Evolutionary conservation across 1,284 basidiomycete genomes (phyloP).

Genomic region (Tranzscheliella williamsii): DNA sequence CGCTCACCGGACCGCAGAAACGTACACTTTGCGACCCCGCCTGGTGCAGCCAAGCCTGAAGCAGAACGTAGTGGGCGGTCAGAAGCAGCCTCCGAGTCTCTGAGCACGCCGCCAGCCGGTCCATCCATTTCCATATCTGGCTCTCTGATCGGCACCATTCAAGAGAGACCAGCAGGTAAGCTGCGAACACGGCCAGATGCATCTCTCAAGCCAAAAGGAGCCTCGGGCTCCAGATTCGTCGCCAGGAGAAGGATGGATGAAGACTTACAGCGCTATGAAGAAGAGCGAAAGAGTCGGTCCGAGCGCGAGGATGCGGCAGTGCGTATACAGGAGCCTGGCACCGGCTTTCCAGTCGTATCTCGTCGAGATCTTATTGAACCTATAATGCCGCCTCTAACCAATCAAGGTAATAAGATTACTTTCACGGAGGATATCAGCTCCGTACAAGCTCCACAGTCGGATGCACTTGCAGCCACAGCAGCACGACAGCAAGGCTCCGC

Average conservation of each 20-base stretch:
- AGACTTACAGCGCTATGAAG: conserved; percentile 29
- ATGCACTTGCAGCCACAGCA: no score
- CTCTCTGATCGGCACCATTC: conserved; percentile 25
- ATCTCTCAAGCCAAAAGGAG: conserved; percentile 4
- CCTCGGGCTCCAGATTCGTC: conserved; percentile 25
- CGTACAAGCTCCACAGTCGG: conserved; percentile 24
- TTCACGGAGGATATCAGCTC: conserved; percentile 2
- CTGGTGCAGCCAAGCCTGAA: not conserved
- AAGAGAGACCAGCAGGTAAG: conserved; percentile 20
- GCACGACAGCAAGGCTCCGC: conserved; percentile 7
- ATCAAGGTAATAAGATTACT: conserved; percentile 1
- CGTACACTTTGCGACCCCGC: conserved; percentile 7
- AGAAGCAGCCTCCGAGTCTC: no score
- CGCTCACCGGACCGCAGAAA: not conserved
- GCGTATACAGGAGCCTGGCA: conserved; percentile 30
- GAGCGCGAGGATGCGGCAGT: not conserved
- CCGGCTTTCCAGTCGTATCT: conserved; percentile 26
- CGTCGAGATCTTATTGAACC: conserved; percentile 25
- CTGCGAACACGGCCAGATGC: not conserved
- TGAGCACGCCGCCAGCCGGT: no score
- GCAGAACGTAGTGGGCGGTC: no score
- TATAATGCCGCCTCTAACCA: conserved; percentile 10
- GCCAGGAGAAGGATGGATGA: conserved; percentile 34
- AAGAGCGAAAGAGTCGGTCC: conserved; percentile 8
- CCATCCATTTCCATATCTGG: not conserved